A percentile compares a stretch with the other conserved stretches of the same genome.
Evolutionary conservation across 106 monocot species (phyloP).

Genomic region (Hemerocallis citrina): DNA sequence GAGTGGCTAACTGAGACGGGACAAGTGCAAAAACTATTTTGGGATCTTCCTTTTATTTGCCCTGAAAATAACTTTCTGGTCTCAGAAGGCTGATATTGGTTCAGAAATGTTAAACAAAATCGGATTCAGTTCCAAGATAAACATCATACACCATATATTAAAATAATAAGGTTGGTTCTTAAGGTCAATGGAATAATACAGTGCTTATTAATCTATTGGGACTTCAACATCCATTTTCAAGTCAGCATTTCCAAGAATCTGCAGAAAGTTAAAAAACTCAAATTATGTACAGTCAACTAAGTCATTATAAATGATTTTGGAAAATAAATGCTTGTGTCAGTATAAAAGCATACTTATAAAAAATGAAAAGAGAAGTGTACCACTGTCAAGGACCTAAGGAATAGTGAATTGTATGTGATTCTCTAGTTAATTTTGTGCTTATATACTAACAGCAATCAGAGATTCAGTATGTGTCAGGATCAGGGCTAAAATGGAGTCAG

Average conservation of each 20-base stretch:
- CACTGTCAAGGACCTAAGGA: no score
- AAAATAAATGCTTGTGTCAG: no score
- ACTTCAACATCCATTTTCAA: conserved; percentile 77
- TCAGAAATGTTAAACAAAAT: background rate
- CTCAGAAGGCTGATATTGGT: background rate
- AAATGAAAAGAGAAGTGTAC: no score
- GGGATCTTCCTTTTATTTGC: background rate
- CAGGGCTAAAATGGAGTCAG: no score
- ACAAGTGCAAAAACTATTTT: background rate
- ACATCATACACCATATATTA: background rate
- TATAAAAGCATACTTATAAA: no score
- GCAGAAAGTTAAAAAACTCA: conserved; percentile 5
- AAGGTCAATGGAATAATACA: background rate
- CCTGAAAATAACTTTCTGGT: background rate
- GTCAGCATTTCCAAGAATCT: conserved; percentile 55
- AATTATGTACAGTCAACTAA: background rate
- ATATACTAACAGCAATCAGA: no score
- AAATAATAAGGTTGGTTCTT: background rate
- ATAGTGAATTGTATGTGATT: no score
- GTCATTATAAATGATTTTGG: background rate
- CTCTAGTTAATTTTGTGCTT: no score
- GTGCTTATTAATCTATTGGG: conserved; percentile 35
- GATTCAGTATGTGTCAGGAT: no score
- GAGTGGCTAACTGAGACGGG: no score
- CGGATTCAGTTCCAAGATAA: background rate